Conservation (phyloP, 257 asterid genomes). For the Pogostemon cablin region DNA sequence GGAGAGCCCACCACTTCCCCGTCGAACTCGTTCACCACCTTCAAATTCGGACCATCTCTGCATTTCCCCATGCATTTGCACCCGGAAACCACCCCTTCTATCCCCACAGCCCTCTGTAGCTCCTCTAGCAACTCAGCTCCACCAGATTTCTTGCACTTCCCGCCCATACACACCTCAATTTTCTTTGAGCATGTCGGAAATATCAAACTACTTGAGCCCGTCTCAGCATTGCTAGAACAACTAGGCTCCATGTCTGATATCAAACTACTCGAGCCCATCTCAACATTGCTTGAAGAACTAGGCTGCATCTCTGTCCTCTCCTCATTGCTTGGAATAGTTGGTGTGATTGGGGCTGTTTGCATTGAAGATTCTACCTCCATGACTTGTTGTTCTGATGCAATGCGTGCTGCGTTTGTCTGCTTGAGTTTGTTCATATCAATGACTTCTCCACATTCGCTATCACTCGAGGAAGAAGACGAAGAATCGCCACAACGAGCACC, state of each 20-base stretch:
- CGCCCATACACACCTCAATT: conserved; percentile 91
- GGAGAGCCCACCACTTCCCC: conserved; percentile 8
- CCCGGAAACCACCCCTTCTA: conserved; percentile 65
- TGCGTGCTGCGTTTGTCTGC: conserved; percentile 11
- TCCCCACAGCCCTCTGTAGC: conserved; percentile 55
- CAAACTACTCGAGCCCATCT: not conserved
- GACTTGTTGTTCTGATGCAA: conserved; percentile 19
- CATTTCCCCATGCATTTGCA: conserved; percentile 98
- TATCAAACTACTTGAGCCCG: not conserved
- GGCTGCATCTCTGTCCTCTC: not conserved
- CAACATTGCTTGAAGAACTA: conserved; percentile 4
- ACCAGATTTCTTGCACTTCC: conserved; percentile 87
- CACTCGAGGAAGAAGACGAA: conserved; percentile 72
- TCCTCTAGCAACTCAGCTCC: conserved; percentile 57
- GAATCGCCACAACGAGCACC: conserved; percentile 37
- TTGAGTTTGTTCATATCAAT: conserved; percentile 43
- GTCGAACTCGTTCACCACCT: conserved; percentile 38
- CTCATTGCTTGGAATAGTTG: not conserved
- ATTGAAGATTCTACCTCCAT: conserved; percentile 29
- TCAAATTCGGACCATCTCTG: conserved; percentile 77
- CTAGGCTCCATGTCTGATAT: not conserved
- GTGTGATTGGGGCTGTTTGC: conserved; percentile 19
- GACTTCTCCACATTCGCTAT: conserved; percentile 62
- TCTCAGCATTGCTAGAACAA: not conserved
- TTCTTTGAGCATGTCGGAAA: conserved; percentile 37